A percentile compares a stretch with the other conserved stretches of the same genome.
Evolutionary conservation across 345 rosid species (phyloP).

Genomic region (Odontarrhena argentea): DNA sequence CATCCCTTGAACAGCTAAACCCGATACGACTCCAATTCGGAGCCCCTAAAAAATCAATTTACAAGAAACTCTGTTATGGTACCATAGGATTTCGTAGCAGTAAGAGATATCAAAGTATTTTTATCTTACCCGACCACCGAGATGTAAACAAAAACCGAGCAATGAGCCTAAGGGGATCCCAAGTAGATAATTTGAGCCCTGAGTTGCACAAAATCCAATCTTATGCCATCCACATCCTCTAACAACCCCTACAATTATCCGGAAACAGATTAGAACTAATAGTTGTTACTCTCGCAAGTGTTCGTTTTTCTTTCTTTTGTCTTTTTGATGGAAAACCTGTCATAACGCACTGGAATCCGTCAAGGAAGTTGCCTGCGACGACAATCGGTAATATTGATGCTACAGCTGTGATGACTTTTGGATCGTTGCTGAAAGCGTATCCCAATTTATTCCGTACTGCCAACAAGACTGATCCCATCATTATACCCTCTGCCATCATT

Average conservation of each 20-base stretch:
- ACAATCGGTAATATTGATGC: slow-evolving; percentile 4
- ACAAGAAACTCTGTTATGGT: too few species aligned
- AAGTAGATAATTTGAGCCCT: not conserved
- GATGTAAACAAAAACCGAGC: not conserved
- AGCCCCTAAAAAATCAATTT: not conserved
- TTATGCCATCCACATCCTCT: slow-evolving; percentile 15
- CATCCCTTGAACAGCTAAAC: not conserved
- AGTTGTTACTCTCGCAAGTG: not conserved
- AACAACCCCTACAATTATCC: not conserved
- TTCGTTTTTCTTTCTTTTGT: not conserved
- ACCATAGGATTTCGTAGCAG: too few species aligned
- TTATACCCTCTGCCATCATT: not conserved
- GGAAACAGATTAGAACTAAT: not conserved
- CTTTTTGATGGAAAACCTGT: not conserved
- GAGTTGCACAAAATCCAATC: not conserved
- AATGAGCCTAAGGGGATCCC: not conserved
- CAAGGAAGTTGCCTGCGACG: not conserved
- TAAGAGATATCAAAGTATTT: too few species aligned
- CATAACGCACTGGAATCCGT: slow-evolving; percentile 1
- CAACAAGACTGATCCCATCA: not conserved
- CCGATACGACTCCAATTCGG: not conserved
- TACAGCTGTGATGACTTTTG: not conserved
- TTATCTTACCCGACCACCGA: slow-evolving; percentile 6
- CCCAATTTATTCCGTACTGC: not conserved
- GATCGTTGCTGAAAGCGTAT: not conserved